Evolutionary conservation across 345 rosid species (phyloP).

Genomic region (Hibiscus tridactylites): DNA sequence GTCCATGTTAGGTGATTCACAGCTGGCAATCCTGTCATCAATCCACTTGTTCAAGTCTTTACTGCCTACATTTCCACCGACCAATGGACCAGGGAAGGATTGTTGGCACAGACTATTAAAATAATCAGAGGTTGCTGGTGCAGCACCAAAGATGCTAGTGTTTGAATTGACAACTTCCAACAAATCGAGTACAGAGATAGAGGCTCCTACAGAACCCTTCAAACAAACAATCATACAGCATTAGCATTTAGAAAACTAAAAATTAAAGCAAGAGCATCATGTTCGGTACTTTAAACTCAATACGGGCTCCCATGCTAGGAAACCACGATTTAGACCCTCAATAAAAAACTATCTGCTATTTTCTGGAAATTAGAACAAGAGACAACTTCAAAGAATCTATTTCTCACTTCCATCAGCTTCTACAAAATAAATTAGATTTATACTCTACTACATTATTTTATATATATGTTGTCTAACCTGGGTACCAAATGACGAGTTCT

Average conservation of each 20-base stretch:
- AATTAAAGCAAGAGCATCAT: not conserved
- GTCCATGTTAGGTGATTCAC: conserved; percentile 53
- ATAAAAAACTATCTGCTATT: not conserved
- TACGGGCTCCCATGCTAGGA: not conserved
- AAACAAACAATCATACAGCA: conserved; percentile 18
- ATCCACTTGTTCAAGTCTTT: conserved; percentile 93
- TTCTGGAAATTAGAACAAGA: not conserved
- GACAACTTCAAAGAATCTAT: not conserved
- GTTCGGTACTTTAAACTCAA: not conserved
- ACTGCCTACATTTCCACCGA: conserved; percentile 81
- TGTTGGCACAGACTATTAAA: conserved; percentile 63
- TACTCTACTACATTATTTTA: no score
- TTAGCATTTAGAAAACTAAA: conserved; percentile 13
- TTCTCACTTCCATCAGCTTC: not conserved
- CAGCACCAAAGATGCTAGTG: conserved; percentile 26
- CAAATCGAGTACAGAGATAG: conserved; percentile 62
- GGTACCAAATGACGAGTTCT: conserved; percentile 18
- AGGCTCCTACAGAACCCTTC: conserved; percentile 52
- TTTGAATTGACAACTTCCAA: conserved; percentile 55
- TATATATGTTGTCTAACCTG: not conserved
- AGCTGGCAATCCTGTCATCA: conserved; percentile 66
- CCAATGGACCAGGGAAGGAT: conserved; percentile 87
- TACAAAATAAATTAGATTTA: not conserved
- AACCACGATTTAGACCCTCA: not conserved
- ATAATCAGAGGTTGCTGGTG: conserved; percentile 44